Evolutionary conservation across 805 yeast genomes (phyloP).

Genomic region (Metschnikowia bowlesiae): DNA sequence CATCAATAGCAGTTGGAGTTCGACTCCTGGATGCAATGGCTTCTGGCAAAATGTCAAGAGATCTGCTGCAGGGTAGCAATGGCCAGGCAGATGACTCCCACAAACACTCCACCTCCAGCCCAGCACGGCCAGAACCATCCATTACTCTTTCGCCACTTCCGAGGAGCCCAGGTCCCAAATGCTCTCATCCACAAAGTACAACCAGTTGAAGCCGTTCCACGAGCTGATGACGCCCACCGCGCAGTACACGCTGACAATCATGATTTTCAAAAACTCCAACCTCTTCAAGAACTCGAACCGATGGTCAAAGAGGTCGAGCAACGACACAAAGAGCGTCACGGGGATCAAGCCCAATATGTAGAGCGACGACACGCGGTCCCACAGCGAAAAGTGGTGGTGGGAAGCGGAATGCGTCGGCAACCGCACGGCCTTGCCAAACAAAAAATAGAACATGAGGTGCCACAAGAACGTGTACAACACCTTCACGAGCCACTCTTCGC

Average conservation of each 20-base stretch:
- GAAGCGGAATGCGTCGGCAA: constrained; percentile 39
- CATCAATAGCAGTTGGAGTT: no score
- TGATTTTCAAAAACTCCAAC: constrained; percentile 71
- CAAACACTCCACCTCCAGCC: no score
- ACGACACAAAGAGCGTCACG: constrained; percentile 43
- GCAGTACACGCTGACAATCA: constrained; percentile 83
- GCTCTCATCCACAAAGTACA: constrained; percentile 77
- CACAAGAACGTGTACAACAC: constrained; percentile 74
- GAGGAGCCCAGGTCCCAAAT: constrained; percentile 43
- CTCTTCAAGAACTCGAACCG: constrained; percentile 49
- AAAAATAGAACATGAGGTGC: constrained; percentile 72
- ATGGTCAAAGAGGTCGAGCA: constrained; percentile 52
- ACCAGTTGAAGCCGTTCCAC: constrained; percentile 88
- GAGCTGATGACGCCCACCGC: constrained; percentile 77
- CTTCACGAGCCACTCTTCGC: constrained; percentile 77
- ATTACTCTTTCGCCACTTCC: no score
- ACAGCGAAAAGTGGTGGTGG: constrained; percentile 24
- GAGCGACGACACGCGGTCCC: constrained; percentile 61
- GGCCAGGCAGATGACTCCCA: no score
- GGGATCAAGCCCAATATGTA: constrained; percentile 68
- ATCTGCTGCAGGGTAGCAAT: no score
- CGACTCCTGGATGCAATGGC: no score
- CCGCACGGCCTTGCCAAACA: constrained; percentile 65
- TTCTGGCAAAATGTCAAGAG: no score
- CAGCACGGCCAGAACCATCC: no score